Evolutionary conservation across 148 eudicot genomes (phyloP), one percentile per base, ranked within the genome.

Genomic region (Fagopyrum homotropicum): DNA sequence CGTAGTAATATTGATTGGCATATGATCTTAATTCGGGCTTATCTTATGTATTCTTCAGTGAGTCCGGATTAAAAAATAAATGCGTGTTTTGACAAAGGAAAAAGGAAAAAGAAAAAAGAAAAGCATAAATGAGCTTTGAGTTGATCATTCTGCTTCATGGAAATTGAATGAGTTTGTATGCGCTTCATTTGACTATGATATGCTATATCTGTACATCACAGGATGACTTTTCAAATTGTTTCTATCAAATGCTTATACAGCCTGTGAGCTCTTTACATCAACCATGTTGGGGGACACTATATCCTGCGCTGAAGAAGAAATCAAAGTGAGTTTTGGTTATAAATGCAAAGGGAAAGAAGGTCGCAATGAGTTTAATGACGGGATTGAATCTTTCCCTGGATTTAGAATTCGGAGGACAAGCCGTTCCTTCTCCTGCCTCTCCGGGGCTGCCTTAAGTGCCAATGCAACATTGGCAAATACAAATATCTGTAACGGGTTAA

Each of bases 371-470:
- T 54, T 79, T 48, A 73, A 86, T 16, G 78, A 78, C 69, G 89
- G 82, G 68, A 81, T 73, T 74, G 92, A 83, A 73, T 79, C 75
- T 75, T 81, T 80, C 16, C 77, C 86, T 46, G 79, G 78, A 43
- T 45, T 72, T 57, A 84, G 79, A 71, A 93, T 91, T 57, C 76
- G 78, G 76, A 84, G 97, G 83, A 73, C 84, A 51, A 82, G 77
- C 75, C 82, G 92, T 54, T 94, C 97, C 64, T 94, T 94, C 79
- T 79, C 93, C 76, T 89, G 96, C 75, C 84, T 94, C 50, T 90
- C 93, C 47, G 98, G 93, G 45, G 98, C 97, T 75, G 98, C 98
- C 68, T 77, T 94, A 66, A 94, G 97, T 79, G 98, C 96, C 35
- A 94, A 94, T 59, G 84, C 97, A 14, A 94, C 98, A 48, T 76